These are phyloP conservation scores for Sporothrix variecibatus DNA, from an alignment of 2,329 filamentous ascomycete species.

Conservation along the genomic window DNA sequence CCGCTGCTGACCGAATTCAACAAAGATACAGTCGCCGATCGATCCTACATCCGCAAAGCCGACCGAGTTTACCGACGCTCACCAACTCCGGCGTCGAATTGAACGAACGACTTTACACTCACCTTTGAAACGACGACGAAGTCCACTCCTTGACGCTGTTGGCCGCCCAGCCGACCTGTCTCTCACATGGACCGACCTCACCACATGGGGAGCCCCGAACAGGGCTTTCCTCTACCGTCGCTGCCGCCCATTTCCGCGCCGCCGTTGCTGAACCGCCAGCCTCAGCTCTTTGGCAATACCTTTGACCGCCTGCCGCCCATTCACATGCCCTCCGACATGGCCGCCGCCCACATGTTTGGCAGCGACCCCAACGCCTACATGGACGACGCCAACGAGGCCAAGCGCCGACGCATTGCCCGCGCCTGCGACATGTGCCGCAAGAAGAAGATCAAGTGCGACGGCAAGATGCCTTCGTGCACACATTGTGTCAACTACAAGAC, in stretches of 20 bases:
- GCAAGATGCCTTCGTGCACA: constrained; percentile 89
- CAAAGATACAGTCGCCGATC: neutral
- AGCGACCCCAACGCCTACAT: constrained; percentile 55
- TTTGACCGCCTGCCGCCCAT: constrained; percentile 62
- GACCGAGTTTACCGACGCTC: constrained; percentile 1
- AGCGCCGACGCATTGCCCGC: constrained; percentile 83
- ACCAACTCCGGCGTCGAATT: neutral
- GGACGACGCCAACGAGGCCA: constrained; percentile 76
- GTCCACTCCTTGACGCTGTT: neutral
- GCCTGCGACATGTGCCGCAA: constrained; percentile 97
- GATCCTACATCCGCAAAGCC: neutral
- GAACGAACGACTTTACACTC: neutral
- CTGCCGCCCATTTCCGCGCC: constrained; percentile 53
- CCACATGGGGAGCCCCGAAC: constrained; percentile 40
- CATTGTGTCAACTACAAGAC: constrained; percentile 99
- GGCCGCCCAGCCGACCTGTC: neutral
- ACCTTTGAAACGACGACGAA: neutral
- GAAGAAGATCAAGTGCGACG: constrained; percentile 97
- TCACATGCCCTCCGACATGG: constrained; percentile 58
- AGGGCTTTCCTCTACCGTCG: constrained; percentile 53
- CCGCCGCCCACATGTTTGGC: constrained; percentile 58
- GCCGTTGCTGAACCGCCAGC: constrained; percentile 65
- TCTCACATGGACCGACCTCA: constrained; percentile 53
- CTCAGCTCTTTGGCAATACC: constrained; percentile 68
- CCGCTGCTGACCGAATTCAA: neutral